phyloP scores from a whole-genome alignment of 441 rosid species.

The Rhodomyrtus psidioides region DNA sequence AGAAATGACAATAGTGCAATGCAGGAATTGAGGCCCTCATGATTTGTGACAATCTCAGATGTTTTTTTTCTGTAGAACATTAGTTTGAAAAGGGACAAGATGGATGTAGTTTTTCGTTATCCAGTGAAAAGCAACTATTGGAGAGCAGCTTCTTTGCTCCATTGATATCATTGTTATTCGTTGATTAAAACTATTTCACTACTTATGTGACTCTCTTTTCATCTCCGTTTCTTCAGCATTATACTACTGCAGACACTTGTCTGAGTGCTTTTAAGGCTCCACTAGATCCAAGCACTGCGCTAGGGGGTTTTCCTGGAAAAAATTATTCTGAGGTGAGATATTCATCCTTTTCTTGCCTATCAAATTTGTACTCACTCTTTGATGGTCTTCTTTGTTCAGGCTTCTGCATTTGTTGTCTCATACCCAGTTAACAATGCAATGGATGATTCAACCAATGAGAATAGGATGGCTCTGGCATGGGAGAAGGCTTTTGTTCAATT shows the following conservation, averaged over 20 bases:
- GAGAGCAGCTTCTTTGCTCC: constrained; percentile 5
- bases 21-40: not conserved
- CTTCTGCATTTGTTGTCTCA: constrained; percentile 63
- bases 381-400: constrained; percentile 39
- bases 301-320: constrained; percentile 66
- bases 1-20: not conserved
- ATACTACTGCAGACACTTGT: constrained; percentile 55
- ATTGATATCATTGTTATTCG: not conserved
- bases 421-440: constrained; percentile 67
- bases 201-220: constrained; percentile 4
- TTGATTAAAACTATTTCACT: not conserved
- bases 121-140: not conserved
- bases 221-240: constrained; percentile 44
- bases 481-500: constrained; percentile 60
- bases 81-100: not conserved
- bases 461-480: constrained; percentile 70
- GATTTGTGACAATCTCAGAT: not conserved
- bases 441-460: constrained; percentile 40
- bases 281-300: constrained; percentile 66
- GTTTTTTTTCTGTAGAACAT: not conserved
- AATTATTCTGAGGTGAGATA: constrained; percentile 53
- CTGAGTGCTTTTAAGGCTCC: constrained; percentile 73
- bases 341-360: constrained; percentile 14
- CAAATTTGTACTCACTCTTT: constrained; percentile 8
- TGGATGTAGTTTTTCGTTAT: not conserved